Base-by-base conservation (phyloP, 2,329 filamentous ascomycete species). In the Talaromyces marneffei region DNA sequence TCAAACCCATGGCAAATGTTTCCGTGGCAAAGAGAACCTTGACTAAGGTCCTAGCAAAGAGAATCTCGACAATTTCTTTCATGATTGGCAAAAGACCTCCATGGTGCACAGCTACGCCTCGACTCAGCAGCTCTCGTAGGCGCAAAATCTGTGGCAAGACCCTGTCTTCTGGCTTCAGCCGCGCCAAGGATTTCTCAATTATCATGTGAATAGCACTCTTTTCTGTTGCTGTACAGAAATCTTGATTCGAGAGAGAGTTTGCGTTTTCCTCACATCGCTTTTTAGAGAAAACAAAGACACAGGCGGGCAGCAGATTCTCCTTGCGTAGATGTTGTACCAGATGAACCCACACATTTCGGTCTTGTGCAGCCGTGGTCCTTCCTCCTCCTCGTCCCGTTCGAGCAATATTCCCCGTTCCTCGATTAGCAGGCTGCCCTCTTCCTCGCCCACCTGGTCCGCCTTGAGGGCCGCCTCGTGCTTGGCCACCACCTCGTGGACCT, bases 231-330 rank as follows among this genome's bases (percentile, higher is more conserved):
- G 89, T 97, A 72, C 90, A 95, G 71, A 96, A 97, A 71, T 99
- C 94, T 66, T 96, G 88, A 70, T 97, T 97, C 64, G 90, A 93
- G 23, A 99, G 81, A 0, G 94, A 93, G 72, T 97, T 91, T 0
- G 94, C 94, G 72, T 97, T 99, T 72, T 97, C 92, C 74, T 99
- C 94, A 69, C 94, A 97, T 57, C 94, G 83, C 76, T 94, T 96
- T 79, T 97, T 99, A 2, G 94, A 99, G 75, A 99, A 99, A 60
- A 99, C 93, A 71, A 99, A 99, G 66, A 99, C 96, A 73, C 93
- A 97, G 8, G 90, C 91, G 0, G 94, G 94, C 3, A 99, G 83
- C 3, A 99, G 82, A 54, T 86, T 91, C 57, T 92, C 86, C 74
- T 96, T 96, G 69, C 87, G 90, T 59, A 99, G 81, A 75, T 91